Base-by-base conservation (phyloP, 1,139 yeast genomes). In the Diutina rugosa region DNA sequence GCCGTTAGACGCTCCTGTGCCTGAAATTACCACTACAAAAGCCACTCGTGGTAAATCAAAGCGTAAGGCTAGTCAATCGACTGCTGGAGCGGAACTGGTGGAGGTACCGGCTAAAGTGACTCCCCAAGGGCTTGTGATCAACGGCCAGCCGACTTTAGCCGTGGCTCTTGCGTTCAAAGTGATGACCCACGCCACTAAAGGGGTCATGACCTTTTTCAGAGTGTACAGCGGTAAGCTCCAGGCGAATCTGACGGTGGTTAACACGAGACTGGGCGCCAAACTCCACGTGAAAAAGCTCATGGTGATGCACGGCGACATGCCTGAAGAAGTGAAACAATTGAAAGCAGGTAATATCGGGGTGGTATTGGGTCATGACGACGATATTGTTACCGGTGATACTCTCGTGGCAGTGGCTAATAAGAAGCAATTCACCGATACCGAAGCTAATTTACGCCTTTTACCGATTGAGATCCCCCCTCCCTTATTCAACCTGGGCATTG, bases 101-200 rank as follows among this genome's bases (percentile, higher is more conserved):
- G 59, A 61, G 1, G 69, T 77, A 6, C 72, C 78, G 0, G 70
- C 72, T 7, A 63, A 59, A 1, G 65, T 76, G 62, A 80, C 79
- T 57, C 62, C 72, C 0, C 65, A 65, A 9, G 88, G 89, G 0
- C 69, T 83, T 21, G 67, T 82, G 5, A 67, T 87, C 29, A 80
- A 82, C 63, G 73, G 77, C 21, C 80, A 83, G 61, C 76, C 79
- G 16, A 78, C 81, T 54, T 64, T 87, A 53, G 78, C 90, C 4
- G 80, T 90, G n/a, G 91, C 95, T 0, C 73, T 91, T 56, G 97
- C 97, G 0, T 93, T 93, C 71, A 93, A 93, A 68, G 97, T 93
- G 6, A 80, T 87, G 58, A 85, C 91, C 4, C 97, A 93, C 66
- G 86, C 90, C 5, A 82, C 83, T 28, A 77, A 90, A 60, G 97